These are phyloP conservation scores for thale cress (Arabidopsis thaliana) DNA, from an alignment of 345 rosid species.

Conservation along the genomic window DNA sequence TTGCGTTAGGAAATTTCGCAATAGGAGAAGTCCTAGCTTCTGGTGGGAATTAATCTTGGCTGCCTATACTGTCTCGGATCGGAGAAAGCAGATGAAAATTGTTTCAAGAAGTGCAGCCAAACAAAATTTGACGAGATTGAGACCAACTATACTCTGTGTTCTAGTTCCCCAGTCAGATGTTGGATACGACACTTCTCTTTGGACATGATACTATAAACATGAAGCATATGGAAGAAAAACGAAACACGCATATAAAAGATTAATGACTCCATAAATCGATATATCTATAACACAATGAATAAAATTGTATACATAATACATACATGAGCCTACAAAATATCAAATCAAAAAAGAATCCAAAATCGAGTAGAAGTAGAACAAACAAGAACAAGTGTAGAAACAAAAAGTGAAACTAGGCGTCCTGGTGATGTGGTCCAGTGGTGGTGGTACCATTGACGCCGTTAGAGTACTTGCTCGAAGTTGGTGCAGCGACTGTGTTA, in stretches of 20 bases:
- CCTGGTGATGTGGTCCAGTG: slow-evolving; percentile 39
- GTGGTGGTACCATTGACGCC: slow-evolving; percentile 50
- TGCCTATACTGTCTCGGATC: too few species aligned
- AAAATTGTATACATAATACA: slow-evolving; percentile 28
- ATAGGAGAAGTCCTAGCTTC: too few species aligned
- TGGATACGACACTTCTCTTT: too few species aligned
- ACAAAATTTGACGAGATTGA: too few species aligned
- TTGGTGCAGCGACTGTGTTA: slow-evolving; percentile 34
- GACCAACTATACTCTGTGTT: too few species aligned
- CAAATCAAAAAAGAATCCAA: slow-evolving; percentile 33
- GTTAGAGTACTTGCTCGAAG: slow-evolving; percentile 44
- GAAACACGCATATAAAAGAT: not conserved
- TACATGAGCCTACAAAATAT: slow-evolving; percentile 27
- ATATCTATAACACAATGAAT: slow-evolving; percentile 40
- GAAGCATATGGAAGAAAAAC: not conserved
- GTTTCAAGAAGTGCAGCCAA: too few species aligned
- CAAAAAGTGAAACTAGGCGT: slow-evolving; percentile 40
- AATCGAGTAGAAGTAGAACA: slow-evolving; percentile 27
- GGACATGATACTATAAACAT: not conserved
- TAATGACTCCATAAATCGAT: slow-evolving; percentile 5
- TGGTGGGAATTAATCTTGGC: too few species aligned
- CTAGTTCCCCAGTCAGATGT: too few species aligned
- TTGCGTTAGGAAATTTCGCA: too few species aligned
- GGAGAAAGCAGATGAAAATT: too few species aligned
- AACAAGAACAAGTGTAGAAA: slow-evolving; percentile 17